phyloP scores from a whole-genome alignment of 176 grass and related monocot genomes.

The Echinochloa phyllopogon region DNA sequence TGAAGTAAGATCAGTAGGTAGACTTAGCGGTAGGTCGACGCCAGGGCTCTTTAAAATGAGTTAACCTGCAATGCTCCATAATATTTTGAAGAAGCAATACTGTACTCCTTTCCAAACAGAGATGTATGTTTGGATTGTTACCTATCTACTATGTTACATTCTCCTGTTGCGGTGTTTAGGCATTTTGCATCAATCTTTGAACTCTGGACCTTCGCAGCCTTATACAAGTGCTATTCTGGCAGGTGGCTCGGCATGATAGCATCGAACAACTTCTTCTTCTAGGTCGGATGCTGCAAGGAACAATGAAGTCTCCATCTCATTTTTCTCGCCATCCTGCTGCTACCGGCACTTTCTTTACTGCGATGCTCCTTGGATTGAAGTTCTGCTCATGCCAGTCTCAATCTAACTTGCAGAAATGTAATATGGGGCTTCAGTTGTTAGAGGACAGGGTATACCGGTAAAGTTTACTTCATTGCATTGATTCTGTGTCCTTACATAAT shows the following conservation, averaged over 20 bases:
- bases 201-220: neutral
- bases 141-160: constrained; percentile 32
- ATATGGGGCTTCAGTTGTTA: constrained; percentile 88
- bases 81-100: constrained; percentile 29
- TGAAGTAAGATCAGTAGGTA: too few species aligned
- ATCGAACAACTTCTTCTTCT: constrained; percentile 97
- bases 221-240: constrained; percentile 34
- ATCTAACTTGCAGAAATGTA: constrained; percentile 81
- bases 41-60: neutral
- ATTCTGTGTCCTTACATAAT: constrained; percentile 32
- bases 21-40: too few species aligned
- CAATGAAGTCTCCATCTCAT: constrained; percentile 86
- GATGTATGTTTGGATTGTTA: neutral
- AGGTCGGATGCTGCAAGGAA: constrained; percentile 94
- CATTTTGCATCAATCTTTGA: neutral
- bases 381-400: constrained; percentile 94
- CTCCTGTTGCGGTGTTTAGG: constrained; percentile 11
- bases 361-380: constrained; percentile 93
- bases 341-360: constrained; percentile 93
- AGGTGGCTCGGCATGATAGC: constrained; percentile 97
- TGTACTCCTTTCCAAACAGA: neutral
- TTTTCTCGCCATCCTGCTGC: constrained; percentile 97
- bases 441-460: constrained; percentile 97
- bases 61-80: neutral
- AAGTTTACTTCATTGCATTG: constrained; percentile 37